A percentile compares a stretch with the other conserved stretches of the same genome.
Evolutionary conservation across 768 basidiomycete species (phyloP).

Genomic region (Candolleomyces aberdarensis): DNA sequence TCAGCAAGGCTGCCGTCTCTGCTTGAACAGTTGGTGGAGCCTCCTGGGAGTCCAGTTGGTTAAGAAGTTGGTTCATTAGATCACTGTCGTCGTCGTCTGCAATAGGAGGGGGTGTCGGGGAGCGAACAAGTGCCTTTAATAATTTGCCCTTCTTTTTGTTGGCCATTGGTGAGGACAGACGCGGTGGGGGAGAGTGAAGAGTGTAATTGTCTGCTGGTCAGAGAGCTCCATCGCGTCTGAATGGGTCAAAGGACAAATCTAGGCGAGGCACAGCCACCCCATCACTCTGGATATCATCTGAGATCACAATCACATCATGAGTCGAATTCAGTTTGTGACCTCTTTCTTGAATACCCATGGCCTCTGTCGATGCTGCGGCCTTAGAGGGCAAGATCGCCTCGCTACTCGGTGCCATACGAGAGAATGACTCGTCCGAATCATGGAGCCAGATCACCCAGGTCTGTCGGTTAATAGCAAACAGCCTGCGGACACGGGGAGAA

Average conservation of each 20-base stretch:
- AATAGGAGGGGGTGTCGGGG: conserved; percentile 24
- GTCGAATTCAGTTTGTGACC: not conserved
- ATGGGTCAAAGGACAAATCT: not conserved
- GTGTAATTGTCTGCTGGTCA: not conserved
- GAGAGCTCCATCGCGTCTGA: not conserved
- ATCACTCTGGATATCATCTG: not conserved
- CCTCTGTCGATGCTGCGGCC: not conserved
- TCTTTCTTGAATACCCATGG: not conserved
- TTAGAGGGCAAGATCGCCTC: conserved; percentile 34
- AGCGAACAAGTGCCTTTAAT: conserved; percentile 34
- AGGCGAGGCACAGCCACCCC: conserved; percentile 7
- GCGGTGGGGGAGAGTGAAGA: conserved; percentile 3
- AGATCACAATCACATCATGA: not conserved
- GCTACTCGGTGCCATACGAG: conserved; percentile 27
- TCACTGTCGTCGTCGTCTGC: conserved; percentile 45
- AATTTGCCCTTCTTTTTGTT: conserved; percentile 55
- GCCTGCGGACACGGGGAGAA: conserved; percentile 53
- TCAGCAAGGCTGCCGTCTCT: conserved; percentile 47
- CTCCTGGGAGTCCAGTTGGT: conserved; percentile 70
- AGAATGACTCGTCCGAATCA: conserved; percentile 26
- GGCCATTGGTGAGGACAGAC: conserved; percentile 28
- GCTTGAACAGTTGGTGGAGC: conserved; percentile 34
- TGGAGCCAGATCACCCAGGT: conserved; percentile 54
- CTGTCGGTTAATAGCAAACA: conserved; percentile 59
- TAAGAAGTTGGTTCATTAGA: conserved; percentile 72